phyloP scores from a whole-genome alignment of 306 rosid species.

The Adenanthera pavonina region DNA sequence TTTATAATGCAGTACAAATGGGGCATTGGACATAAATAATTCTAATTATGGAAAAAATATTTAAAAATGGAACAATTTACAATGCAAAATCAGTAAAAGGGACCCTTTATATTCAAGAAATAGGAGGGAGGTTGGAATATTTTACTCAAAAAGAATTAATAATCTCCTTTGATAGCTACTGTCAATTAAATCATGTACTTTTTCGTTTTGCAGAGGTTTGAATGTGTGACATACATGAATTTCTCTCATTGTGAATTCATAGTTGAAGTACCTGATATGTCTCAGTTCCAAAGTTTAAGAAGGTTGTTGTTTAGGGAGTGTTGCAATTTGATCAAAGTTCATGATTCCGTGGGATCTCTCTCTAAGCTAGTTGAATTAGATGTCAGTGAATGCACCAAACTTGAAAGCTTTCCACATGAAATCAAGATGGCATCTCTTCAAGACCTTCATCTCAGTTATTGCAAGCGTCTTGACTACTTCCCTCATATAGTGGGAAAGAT shows the following conservation, averaged over 20 bases:
- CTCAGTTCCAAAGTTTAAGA: not conserved
- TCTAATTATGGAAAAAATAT: too few relatives aligned
- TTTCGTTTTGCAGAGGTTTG: too few relatives aligned
- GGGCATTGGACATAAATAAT: too few relatives aligned
- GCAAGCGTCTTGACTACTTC: constrained; percentile 1
- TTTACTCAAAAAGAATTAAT: too few relatives aligned
- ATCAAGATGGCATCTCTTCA: constrained; percentile 21
- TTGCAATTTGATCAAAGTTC: not conserved
- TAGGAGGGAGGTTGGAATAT: too few relatives aligned
- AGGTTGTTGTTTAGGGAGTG: not conserved
- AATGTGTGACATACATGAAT: not conserved
- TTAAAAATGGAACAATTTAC: too few relatives aligned
- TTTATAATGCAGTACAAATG: too few relatives aligned
- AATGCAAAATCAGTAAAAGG: too few relatives aligned
- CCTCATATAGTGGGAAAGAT: constrained; percentile 24
- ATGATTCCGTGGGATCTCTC: not conserved
- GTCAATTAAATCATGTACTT: too few relatives aligned
- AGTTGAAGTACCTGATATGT: not conserved
- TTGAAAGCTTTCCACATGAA: not conserved
- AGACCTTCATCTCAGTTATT: not conserved
- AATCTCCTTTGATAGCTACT: too few relatives aligned
- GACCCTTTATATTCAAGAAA: too few relatives aligned
- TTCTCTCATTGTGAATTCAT: not conserved
- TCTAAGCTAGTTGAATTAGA: not conserved
- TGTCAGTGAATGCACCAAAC: not conserved